Evolutionary conservation across 441 rosid genomes (phyloP).

Genomic region (Aleurites moluccanus): DNA sequence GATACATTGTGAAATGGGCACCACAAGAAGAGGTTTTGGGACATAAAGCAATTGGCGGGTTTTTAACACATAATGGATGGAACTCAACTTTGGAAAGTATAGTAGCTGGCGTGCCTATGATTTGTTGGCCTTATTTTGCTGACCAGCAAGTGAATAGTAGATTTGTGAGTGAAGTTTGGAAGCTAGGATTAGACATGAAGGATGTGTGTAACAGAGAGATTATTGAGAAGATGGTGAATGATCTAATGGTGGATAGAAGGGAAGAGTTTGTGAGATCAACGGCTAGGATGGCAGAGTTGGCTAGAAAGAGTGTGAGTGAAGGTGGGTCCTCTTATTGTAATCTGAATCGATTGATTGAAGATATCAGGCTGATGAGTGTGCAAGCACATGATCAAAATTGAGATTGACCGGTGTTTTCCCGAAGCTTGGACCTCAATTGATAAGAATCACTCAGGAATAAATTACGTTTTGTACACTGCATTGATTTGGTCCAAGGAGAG

Average conservation of each 20-base stretch:
- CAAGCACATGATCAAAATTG: neutral
- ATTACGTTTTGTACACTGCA: too few species aligned
- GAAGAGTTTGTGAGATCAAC: constrained; percentile 19
- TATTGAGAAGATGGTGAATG: constrained; percentile 24
- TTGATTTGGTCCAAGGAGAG: too few species aligned
- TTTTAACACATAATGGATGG: constrained; percentile 24
- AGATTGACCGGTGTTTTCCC: too few species aligned
- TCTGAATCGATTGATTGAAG: constrained; percentile 22
- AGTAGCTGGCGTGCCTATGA: constrained; percentile 19
- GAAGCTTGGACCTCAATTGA: too few species aligned
- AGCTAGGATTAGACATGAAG: constrained; percentile 26
- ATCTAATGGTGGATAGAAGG: constrained; percentile 32
- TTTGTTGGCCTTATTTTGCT: constrained; percentile 23
- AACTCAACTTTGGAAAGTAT: constrained; percentile 27
- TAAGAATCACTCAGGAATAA: too few species aligned
- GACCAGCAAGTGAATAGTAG: constrained; percentile 24
- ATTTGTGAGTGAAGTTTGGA: constrained; percentile 23
- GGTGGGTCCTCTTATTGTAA: constrained; percentile 28
- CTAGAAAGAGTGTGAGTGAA: neutral
- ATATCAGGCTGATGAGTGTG: constrained; percentile 20
- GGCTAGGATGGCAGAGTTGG: constrained; percentile 21
- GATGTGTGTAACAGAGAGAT: constrained; percentile 21
- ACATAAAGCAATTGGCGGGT: constrained; percentile 21
- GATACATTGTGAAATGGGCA: constrained; percentile 15
- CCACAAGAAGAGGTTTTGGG: constrained; percentile 25